A percentile compares a stretch with the other conserved stretches of the same genome.
Evolutionary conservation across 2,329 filamentous ascomycete genomes (phyloP).

Genomic region (Ambrosiella xylebori): DNA sequence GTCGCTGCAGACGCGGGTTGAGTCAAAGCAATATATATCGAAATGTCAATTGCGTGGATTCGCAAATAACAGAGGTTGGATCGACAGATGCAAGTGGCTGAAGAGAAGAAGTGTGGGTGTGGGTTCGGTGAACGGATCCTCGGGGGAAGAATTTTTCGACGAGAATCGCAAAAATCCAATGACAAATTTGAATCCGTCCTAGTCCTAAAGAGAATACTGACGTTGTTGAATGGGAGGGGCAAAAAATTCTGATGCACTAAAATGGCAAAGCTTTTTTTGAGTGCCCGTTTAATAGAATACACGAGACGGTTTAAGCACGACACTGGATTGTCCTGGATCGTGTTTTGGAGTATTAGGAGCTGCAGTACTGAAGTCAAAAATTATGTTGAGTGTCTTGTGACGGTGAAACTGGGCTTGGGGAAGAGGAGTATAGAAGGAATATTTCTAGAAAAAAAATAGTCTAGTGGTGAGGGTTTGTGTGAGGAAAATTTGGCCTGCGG

Average conservation of each 20-base stretch:
- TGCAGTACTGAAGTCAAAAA: not conserved
- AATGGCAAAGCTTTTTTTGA: not conserved
- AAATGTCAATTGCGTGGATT: not conserved
- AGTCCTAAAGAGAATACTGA: not conserved
- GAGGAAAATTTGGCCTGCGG: not conserved
- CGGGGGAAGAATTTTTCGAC: constrained; percentile 12
- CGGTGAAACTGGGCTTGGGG: not conserved
- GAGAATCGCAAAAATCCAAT: constrained; percentile 6
- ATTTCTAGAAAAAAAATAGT: constrained; percentile 2
- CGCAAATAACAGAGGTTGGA: not conserved
- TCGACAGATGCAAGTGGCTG: not conserved
- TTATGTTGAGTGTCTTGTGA: not conserved
- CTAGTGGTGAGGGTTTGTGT: not conserved
- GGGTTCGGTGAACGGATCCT: constrained; percentile 11
- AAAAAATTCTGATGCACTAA: not conserved
- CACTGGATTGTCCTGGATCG: not conserved
- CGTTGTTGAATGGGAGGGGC: not conserved
- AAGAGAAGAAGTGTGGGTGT: constrained; percentile 2
- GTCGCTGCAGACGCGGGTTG: too few species aligned
- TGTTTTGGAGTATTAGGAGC: too few species aligned
- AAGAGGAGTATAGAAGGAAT: not conserved
- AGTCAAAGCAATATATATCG: not conserved
- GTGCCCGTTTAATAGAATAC: not conserved
- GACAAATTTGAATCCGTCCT: not conserved
- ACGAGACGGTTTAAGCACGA: not conserved